A percentile compares a stretch with the other conserved stretches of the same genome.
These are phyloP conservation scores for Pestalotiopsis sp. DNA, from an alignment of 2,329 filamentous ascomycete genomes.

Conservation along the genomic window DNA sequence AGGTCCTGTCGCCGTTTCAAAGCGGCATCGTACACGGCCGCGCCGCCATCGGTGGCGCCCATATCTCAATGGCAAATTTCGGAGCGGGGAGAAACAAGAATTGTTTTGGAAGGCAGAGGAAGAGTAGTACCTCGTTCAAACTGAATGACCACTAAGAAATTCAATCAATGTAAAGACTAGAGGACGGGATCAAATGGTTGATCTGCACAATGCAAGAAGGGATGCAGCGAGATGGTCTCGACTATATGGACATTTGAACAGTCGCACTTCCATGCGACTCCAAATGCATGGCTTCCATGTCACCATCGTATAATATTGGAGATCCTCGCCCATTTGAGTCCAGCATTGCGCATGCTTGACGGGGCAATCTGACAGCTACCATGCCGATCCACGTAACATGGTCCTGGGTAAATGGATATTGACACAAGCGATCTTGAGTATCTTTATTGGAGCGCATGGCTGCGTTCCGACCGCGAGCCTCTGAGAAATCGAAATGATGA, in stretches of 20 bases:
- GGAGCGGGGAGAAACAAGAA: too few relatives aligned
- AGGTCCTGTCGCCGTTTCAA: constrained; percentile 43
- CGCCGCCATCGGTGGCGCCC: constrained; percentile 41
- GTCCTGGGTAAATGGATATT: not conserved
- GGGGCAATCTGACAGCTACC: not conserved
- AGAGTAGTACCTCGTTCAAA: not conserved
- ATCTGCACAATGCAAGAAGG: constrained; percentile 8
- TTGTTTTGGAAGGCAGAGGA: not conserved
- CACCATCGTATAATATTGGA: not conserved
- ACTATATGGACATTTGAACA: too few relatives aligned
- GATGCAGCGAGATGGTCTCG: too few relatives aligned
- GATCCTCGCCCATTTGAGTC: not conserved
- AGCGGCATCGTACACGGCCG: constrained; percentile 44
- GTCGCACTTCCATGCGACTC: not conserved
- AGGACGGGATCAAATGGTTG: not conserved
- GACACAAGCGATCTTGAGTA: not conserved
- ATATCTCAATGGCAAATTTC: constrained; percentile 24
- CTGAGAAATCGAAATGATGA: not conserved
- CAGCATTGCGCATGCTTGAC: not conserved
- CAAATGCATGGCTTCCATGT: not conserved
- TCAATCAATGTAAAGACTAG: too few relatives aligned
- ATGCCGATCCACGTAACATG: not conserved
- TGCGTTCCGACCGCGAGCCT: not conserved
- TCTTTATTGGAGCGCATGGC: not conserved
- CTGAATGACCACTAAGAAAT: too few relatives aligned